These are phyloP conservation scores for Lotmaria passim DNA, from an alignment of 208 protist genomes.

Conservation along the genomic window DNA sequence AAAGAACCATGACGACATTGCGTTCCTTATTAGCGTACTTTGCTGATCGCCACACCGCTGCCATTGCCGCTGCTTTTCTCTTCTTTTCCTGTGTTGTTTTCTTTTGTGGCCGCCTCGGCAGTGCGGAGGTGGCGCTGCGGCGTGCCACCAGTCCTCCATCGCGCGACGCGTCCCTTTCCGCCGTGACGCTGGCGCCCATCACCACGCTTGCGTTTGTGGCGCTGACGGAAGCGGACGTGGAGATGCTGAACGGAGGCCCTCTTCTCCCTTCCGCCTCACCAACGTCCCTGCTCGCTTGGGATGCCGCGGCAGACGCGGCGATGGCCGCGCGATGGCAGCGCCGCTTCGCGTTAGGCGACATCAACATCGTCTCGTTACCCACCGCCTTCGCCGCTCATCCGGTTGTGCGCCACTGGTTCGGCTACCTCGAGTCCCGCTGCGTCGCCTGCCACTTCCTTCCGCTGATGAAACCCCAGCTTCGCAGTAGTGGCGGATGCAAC, in stretches of 20 bases:
- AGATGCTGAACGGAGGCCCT: slow-evolving; percentile 20
- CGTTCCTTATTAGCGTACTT: slow-evolving; percentile 14
- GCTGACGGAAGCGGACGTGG: slow-evolving; percentile 16
- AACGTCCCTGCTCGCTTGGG: background rate
- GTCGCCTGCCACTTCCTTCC: slow-evolving; percentile 8
- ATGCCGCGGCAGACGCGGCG: background rate
- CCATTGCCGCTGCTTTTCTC: slow-evolving; percentile 14
- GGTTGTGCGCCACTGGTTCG: slow-evolving; percentile 14
- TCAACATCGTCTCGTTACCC: slow-evolving; percentile 14
- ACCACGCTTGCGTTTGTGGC: slow-evolving; percentile 9
- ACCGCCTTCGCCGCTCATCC: background rate
- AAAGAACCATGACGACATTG: slow-evolving; percentile 5
- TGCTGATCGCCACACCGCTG: slow-evolving; percentile 26
- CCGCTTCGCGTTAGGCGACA: slow-evolving; percentile 16
- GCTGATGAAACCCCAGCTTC: background rate
- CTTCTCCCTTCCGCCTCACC: background rate
- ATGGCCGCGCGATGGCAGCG: slow-evolving; percentile 23
- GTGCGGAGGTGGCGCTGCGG: slow-evolving; percentile 11
- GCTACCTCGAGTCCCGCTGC: slow-evolving; percentile 5
- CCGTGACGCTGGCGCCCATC: background rate
- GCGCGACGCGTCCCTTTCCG: background rate
- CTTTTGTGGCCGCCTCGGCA: slow-evolving; percentile 6
- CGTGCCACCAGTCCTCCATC: background rate
- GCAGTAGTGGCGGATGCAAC: background rate
- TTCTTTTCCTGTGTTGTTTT: slow-evolving; percentile 18